Percentiles rank a stretch among this genome's conserved stretches.
These are phyloP conservation scores for Ceriops tagal DNA, from an alignment of 345 rosid species.

Conservation along the genomic window DNA sequence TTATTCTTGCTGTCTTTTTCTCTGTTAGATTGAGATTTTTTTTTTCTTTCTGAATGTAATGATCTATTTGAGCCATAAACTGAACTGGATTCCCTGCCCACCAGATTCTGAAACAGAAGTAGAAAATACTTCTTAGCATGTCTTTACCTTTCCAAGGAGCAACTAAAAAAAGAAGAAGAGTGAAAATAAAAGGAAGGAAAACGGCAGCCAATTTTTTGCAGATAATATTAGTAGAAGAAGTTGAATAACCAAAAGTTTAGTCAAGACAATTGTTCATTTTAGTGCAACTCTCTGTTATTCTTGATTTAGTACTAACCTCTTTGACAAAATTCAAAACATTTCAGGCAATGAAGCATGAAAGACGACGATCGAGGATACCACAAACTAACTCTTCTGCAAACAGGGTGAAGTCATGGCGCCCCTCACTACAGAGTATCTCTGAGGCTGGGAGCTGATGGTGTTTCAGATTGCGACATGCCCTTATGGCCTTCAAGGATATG, in stretches of 20 bases:
- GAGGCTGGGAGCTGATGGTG: constrained; percentile 57
- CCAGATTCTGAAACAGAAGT: neutral
- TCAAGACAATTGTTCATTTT: neutral
- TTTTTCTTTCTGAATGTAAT: neutral
- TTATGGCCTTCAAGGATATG: neutral
- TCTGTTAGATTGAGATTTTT: neutral
- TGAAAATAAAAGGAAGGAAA: too few relatives aligned
- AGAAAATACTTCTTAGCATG: too few relatives aligned
- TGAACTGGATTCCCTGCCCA: neutral
- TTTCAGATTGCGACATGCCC: constrained; percentile 5
- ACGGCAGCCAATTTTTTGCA: too few relatives aligned
- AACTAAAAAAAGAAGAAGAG: too few relatives aligned
- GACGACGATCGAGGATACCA: constrained; percentile 42
- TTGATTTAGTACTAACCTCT: neutral
- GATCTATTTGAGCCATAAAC: neutral
- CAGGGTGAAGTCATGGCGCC: constrained; percentile 78
- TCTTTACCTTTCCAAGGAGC: too few relatives aligned
- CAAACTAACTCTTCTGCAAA: constrained; percentile 38
- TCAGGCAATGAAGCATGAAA: constrained; percentile 51
- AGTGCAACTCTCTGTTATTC: neutral
- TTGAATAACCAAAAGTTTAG: neutral
- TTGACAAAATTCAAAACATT: constrained; percentile 6
- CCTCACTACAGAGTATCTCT: constrained; percentile 78
- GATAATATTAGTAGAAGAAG: too few relatives aligned
- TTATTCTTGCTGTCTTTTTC: neutral